Evolutionary conservation across 2,329 filamentous ascomycete genomes (phyloP), one percentile per base, ranked within the genome.

Genomic region (Seiridium unicorne): DNA sequence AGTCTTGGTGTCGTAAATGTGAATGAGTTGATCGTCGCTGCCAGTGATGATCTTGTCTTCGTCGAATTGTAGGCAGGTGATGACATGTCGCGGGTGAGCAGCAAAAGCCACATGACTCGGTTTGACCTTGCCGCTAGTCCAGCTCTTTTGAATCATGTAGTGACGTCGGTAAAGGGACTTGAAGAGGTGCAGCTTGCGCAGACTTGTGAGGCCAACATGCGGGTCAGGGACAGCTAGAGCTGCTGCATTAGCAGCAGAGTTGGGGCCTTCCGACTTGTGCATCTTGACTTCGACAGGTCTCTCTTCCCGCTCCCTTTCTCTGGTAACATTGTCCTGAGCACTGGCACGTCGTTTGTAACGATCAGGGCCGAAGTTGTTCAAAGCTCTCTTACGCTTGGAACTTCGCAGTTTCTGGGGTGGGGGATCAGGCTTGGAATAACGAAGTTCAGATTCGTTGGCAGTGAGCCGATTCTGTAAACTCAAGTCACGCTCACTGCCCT

Each of bases 1-100:
- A 0, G 93, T 97, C 77, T 95, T 96, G 10, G 95, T 98, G 71
- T 98, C 93, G 74, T 98, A 99, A 38, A 99, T 93, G 69, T 99
- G 93, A 69, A 99, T 99, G 63, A 97, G 89, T 3, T 93, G 97
- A 72, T 99, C 95, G 72, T 99, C 95, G 70, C 94, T 98, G 34
- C 95, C 95, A 1, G 95, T 99, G 66, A 99, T 84, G 66, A 99
- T 97, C 77, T 98, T 98, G 80, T 99, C 93, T 54, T 93, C 91
- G 70, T 99, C 95, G 69, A 99, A 99, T 73, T 99, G 93, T 58
- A 99, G 83, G 72, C 95, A 99, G 13, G 95, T 99, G 57, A 99
- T 96, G 62, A 99, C 95, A 77, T 98, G 94, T 40, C 92, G 88
- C 62, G 95, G 92, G 71, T 99, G 95, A 4, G 95, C 95, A n/a